These are phyloP conservation scores for Rhizoclosmatium globosum DNA, from an alignment of 192 early-diverging fungal genomes.

Conservation along the genomic window DNA sequence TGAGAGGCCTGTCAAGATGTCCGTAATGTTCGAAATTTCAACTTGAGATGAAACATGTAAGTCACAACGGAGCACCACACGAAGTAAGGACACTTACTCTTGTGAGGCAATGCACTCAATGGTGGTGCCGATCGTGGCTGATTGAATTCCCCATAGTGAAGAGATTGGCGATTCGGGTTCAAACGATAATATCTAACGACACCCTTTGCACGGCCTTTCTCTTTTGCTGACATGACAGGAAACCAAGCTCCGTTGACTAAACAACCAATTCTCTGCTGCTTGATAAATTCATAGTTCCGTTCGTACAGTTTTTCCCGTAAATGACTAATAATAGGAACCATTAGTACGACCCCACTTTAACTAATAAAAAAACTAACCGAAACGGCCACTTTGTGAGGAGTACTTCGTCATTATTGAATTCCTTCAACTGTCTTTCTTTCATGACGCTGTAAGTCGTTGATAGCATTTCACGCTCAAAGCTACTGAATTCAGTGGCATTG, in stretches of 20 bases:
- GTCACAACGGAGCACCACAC: neutral
- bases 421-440: constrained; percentile 70
- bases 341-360: constrained; percentile 8
- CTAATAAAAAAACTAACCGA: constrained; percentile 48
- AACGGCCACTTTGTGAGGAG: constrained; percentile 67
- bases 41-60: constrained; percentile 38
- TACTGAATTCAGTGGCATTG: constrained; percentile 30
- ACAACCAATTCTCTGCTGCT: constrained; percentile 72
- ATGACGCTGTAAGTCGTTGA: constrained; percentile 67
- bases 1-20: constrained; percentile 52
- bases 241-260: constrained; percentile 75
- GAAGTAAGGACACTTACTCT: constrained; percentile 50
- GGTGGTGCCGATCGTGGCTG: constrained; percentile 44
- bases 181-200: constrained; percentile 67
- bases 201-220: constrained; percentile 46
- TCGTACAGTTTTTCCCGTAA: constrained; percentile 70
- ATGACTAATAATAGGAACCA: constrained; percentile 52
- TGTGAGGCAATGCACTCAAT: constrained; percentile 58
- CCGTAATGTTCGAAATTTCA: constrained; percentile 56
- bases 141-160: constrained; percentile 76
- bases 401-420: constrained; percentile 74
- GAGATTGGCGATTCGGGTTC: constrained; percentile 60
- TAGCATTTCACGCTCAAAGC: constrained; percentile 69
- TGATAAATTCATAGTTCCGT: constrained; percentile 74
- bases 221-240: constrained; percentile 58